phyloP scores from a whole-genome alignment of 768 basidiomycete genomes.

The Tubosaeta brunneosetosa region DNA sequence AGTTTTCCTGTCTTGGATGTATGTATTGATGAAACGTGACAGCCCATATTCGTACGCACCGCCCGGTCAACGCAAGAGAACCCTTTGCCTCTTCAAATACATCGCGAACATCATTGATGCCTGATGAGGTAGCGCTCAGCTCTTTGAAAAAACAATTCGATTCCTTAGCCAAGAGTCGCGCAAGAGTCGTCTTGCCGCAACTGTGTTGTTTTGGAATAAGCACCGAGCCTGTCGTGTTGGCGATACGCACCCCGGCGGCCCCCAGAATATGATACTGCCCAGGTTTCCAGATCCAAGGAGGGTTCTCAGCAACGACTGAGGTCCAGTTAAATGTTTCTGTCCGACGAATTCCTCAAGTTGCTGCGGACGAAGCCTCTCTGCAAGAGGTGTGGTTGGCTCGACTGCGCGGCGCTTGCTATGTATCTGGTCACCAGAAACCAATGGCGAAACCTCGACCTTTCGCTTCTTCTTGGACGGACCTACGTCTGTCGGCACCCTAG shows the following conservation, averaged over 20 bases:
- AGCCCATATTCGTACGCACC: slow-evolving; percentile 33
- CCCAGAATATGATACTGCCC: slow-evolving; percentile 70
- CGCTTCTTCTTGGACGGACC: slow-evolving; percentile 28
- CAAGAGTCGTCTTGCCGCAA: slow-evolving; percentile 74
- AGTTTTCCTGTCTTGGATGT: slow-evolving; percentile 47
- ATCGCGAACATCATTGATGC: slow-evolving; percentile 65
- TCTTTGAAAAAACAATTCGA: slow-evolving; percentile 67
- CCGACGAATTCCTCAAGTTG: slow-evolving; percentile 66
- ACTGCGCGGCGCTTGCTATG: slow-evolving; percentile 20
- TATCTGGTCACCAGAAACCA: slow-evolving; percentile 13
- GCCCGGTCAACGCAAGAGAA: slow-evolving; percentile 57
- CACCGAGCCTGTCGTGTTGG: not conserved
- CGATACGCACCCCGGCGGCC: slow-evolving; percentile 58
- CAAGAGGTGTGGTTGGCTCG: slow-evolving; percentile 45
- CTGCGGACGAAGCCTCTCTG: slow-evolving; percentile 68
- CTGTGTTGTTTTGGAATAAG: slow-evolving; percentile 26
- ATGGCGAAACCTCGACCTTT: slow-evolving; percentile 16
- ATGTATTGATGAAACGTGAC: slow-evolving; percentile 3
- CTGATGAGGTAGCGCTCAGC: slow-evolving; percentile 66
- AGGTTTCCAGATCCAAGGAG: slow-evolving; percentile 46
- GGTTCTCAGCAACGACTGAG: slow-evolving; percentile 51
- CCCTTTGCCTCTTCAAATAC: slow-evolving; percentile 75
- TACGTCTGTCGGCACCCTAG: slow-evolving; percentile 11
- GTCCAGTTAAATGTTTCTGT: slow-evolving; percentile 58
- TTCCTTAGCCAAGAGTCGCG: slow-evolving; percentile 60